phyloP scores from a whole-genome alignment of 2,329 filamentous ascomycete genomes.

The Neonectria hederae region DNA sequence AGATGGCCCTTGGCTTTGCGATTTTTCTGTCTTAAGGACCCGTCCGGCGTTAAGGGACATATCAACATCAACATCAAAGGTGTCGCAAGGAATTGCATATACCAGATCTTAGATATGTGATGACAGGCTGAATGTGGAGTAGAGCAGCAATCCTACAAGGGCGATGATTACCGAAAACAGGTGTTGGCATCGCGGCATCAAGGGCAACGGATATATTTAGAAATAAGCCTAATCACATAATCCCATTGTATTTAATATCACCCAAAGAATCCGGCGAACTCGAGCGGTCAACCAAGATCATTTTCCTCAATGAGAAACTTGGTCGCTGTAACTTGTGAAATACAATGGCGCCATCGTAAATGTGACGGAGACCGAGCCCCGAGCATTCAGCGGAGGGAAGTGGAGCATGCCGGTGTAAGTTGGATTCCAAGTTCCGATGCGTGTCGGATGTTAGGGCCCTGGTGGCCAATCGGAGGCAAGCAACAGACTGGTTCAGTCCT shows the following conservation, averaged over 20 bases:
- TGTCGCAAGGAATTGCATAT: conserved; percentile 12
- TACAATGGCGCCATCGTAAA: background rate
- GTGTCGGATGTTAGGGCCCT: conserved; percentile 32
- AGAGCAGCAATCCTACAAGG: background rate
- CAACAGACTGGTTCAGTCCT: conserved; percentile 29
- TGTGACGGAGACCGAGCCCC: background rate
- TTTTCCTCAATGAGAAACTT: background rate
- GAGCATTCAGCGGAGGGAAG: background rate
- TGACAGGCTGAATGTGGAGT: background rate
- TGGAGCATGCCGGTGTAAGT: conserved; percentile 19
- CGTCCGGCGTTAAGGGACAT: conserved; percentile 21
- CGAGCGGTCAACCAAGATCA: background rate
- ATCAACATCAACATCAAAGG: conserved; percentile 15
- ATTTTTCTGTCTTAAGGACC: conserved; percentile 2
- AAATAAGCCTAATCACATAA: conserved; percentile 30
- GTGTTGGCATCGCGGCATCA: background rate
- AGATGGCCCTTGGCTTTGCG: conserved; percentile 2
- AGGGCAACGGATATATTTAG: conserved; percentile 5
- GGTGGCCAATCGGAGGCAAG: conserved; percentile 34
- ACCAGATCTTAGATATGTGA: conserved; percentile 17
- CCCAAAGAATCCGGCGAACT: background rate
- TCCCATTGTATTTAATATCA: conserved; percentile 37
- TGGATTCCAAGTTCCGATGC: conserved; percentile 25
- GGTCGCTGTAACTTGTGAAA: background rate
- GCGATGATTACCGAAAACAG: background rate